A percentile compares a stretch with the other conserved stretches of the same genome.
phyloP scores from a whole-genome alignment of 179 eudicot species.

The Heliamphora pulchella region DNA sequence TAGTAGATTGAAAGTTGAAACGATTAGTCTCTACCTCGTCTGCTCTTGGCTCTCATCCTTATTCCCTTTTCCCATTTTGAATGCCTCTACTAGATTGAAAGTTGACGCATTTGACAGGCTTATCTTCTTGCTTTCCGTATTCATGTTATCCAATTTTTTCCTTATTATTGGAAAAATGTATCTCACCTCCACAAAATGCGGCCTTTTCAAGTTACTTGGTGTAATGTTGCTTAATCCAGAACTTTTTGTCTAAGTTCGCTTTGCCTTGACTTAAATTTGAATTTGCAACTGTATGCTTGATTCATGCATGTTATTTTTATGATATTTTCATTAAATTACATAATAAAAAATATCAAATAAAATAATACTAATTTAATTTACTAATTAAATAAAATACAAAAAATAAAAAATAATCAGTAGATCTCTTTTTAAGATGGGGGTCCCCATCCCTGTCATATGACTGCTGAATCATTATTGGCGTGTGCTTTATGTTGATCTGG shows the following conservation, averaged over 20 bases:
- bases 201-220: not conserved
- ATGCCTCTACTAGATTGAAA: not conserved
- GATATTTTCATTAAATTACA: too few species aligned
- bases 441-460: not conserved
- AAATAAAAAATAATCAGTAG: not conserved
- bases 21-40: too few species aligned
- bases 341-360: too few species aligned
- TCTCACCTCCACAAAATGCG: not conserved
- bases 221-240: not conserved
- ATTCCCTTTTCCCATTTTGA: not conserved
- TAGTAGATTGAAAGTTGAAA: too few species aligned
- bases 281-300: not conserved
- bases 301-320: too few species aligned
- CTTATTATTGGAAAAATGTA: not conserved
- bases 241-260: not conserved
- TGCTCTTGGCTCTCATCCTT: not conserved
- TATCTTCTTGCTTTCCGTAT: not conserved
- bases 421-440: not conserved
- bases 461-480: constrained; percentile 3
- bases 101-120: not conserved
- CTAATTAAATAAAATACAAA: too few species aligned
- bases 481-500: not conserved
- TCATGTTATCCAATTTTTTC: not conserved
- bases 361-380: too few species aligned
- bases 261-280: not conserved